Base-by-base conservation (phyloP, 1,284 basidiomycete genomes). In the Caloboletus inedulis region DNA sequence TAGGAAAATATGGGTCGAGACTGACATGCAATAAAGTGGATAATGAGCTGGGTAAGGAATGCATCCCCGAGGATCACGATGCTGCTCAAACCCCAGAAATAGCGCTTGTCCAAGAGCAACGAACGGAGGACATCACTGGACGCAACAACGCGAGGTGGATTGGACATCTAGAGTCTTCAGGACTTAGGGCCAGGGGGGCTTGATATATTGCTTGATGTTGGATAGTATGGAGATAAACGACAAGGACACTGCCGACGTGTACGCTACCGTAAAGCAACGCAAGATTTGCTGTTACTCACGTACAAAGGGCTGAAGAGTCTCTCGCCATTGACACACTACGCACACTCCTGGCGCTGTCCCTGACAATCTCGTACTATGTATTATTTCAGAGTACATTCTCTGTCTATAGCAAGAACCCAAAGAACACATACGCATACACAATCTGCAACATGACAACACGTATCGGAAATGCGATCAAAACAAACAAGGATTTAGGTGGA, bases 1-100 rank as follows among this genome's bases (percentile, higher is more conserved):
- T n/a, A 54, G 44, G 49, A 43, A 47, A 33, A 29, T 49, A 48
- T 45, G 21, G 42, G 47, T 43, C 48, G 46, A 12, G 42, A 75
- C 88, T 74, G 61, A 95, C 93, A 97, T 57, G 87, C 78, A 49
- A 96, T 77, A 65, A 85, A 87, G 43, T 74, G 79, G 60, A 95
- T 85, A 61, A 96, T 86, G 60, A 91, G 76, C 39, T 84, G 75
- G 7, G 89, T 91, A 37, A 96, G 77, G 34, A 84, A 47, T 3
- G 80, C 78, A 78, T 97, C 92, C 46, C 81, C 87, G 10, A 87
- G 37, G 19, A 92, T 67, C 16, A 91, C 77, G 10, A 90, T 68
- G 10, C 69, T 58, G 7, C 85, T 84, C 30, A 92, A 70, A 30
- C 69, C 63, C 79, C 82, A 84, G 70, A 88, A 93, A 64, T 85